Evolutionary conservation across 495 filamentous ascomycete species (phyloP).

Genomic region (Penicillium desertorum): DNA sequence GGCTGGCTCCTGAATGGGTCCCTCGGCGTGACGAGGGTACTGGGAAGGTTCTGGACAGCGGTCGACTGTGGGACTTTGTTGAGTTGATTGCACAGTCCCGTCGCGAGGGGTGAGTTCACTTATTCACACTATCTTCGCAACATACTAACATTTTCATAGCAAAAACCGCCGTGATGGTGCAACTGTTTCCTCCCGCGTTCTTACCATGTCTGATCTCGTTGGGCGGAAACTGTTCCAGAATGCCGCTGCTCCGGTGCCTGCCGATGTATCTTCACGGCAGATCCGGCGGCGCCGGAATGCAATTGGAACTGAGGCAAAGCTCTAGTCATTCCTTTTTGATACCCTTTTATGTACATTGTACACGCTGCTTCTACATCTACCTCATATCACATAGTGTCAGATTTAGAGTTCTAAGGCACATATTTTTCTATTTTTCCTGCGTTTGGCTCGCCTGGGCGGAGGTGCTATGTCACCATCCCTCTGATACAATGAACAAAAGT

Average conservation of each 20-base stretch:
- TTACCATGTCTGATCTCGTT: slow-evolving; percentile 67
- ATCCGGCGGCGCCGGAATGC: slow-evolving; percentile 44
- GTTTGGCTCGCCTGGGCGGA: no score
- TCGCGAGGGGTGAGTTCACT: slow-evolving; percentile 67
- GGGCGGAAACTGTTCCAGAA: slow-evolving; percentile 50
- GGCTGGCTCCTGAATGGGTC: slow-evolving; percentile 75
- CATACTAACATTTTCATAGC: slow-evolving; percentile 21
- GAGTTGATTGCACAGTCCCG: slow-evolving; percentile 80
- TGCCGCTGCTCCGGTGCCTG: slow-evolving; percentile 32
- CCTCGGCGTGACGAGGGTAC: slow-evolving; percentile 62
- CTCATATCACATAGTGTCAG: not conserved
- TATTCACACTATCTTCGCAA: not conserved
- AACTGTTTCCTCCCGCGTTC: slow-evolving; percentile 81
- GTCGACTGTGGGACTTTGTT: slow-evolving; percentile 84
- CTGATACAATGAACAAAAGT: no score
- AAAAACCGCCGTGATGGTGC: slow-evolving; percentile 93
- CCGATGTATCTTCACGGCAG: slow-evolving; percentile 38
- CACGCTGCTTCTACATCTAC: not conserved
- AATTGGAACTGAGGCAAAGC: slow-evolving; percentile 36
- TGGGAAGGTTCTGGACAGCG: slow-evolving; percentile 63
- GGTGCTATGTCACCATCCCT: no score
- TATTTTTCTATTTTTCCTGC: not conserved
- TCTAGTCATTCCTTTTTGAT: slow-evolving; percentile 23
- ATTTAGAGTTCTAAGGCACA: not conserved
- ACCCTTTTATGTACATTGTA: slow-evolving; percentile 5